phyloP scores from a whole-genome alignment of 805 yeast species.

The Myxozyma kluyveri region DNA sequence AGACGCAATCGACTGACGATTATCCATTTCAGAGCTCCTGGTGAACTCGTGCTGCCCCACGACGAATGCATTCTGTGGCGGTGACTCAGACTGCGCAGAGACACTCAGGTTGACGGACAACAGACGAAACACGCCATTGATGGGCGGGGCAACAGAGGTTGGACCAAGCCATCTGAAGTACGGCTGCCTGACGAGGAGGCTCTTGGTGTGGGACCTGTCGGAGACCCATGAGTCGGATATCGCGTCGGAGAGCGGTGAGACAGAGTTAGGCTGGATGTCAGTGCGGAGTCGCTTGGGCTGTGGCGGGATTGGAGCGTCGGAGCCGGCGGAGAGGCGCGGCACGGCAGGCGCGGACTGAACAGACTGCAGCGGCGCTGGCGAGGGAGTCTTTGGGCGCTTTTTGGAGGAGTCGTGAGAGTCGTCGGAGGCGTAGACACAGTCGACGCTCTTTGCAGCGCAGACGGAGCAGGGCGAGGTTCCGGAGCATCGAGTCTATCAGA shows the following conservation, averaged over 20 bases:
- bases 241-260: neutral
- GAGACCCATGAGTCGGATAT: neutral
- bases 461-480: conserved; percentile 27
- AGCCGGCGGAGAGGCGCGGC: too few relatives aligned
- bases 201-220: neutral
- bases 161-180: conserved; percentile 37
- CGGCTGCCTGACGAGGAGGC: conserved; percentile 31
- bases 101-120: conserved; percentile 31
- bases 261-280: neutral
- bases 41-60: conserved; percentile 17
- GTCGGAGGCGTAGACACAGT: neutral
- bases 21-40: neutral
- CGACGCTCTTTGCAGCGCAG: neutral
- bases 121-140: conserved; percentile 33
- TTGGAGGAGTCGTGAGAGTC: neutral
- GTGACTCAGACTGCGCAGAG: neutral
- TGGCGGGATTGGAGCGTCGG: neutral
- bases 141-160: conserved; percentile 36
- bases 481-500: conserved; percentile 30
- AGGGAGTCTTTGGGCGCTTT: neutral
- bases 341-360: neutral
- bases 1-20: neutral
- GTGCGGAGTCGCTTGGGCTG: neutral
- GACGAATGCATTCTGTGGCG: conserved; percentile 2
- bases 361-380: neutral